phyloP scores from a whole-genome alignment of 495 filamentous ascomycete species.

The Bacidia rubella region DNA sequence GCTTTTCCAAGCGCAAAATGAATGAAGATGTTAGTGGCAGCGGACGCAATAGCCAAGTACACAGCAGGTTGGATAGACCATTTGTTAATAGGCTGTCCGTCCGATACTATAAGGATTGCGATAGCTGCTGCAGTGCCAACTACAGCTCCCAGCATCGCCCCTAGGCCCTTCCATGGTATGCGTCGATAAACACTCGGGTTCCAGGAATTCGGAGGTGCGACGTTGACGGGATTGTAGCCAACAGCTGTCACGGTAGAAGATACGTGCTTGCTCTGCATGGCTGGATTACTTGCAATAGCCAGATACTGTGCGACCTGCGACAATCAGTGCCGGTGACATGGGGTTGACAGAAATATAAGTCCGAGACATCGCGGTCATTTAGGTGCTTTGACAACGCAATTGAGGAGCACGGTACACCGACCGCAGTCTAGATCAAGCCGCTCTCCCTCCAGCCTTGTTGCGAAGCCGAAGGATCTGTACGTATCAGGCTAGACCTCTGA shows the following conservation, averaged over 20 bases:
- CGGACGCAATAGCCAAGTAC: constrained; percentile 3
- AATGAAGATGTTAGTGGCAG: constrained; percentile 5
- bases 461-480: no score
- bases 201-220: background rate
- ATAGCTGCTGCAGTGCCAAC: background rate
- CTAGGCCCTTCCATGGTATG: constrained; percentile 1
- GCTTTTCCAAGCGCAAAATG: constrained; percentile 8
- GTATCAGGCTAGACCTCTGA: no score
- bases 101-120: background rate
- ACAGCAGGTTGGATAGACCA: background rate
- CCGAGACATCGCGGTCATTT: no score
- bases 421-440: background rate
- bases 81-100: background rate
- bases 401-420: background rate
- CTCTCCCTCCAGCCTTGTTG: background rate
- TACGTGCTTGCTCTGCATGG: background rate
- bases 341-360: background rate
- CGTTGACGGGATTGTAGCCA: background rate
- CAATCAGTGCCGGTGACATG: background rate
- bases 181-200: background rate
- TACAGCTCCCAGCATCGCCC: background rate
- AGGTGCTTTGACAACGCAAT: no score
- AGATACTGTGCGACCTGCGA: background rate
- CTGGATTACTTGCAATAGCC: background rate
- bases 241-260: background rate